Evolutionary conservation across 2,329 filamentous ascomycete species (phyloP), one percentile per base, ranked within the genome.

Genomic region (Biscogniauxia sp.): DNA sequence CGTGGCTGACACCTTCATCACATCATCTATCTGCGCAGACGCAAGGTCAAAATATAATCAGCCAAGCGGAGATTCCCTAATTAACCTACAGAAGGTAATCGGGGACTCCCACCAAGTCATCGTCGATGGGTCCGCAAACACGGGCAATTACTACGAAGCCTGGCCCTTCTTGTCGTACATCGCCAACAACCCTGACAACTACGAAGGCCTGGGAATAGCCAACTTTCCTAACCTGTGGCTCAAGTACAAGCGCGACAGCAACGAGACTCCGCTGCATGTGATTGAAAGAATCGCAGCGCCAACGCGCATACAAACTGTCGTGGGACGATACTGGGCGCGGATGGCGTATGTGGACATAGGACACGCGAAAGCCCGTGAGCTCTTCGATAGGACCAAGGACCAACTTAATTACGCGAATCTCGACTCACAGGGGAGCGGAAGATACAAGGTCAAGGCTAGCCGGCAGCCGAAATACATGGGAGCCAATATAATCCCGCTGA

Each of bases 321-420:
- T 84, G 7, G 80, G 75, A 2, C 71, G 74, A 17, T 83, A 83
- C 70, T 83, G 80, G 80, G 81, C 81, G 1, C 76, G 76, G 61
- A 84, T 84, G 81, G 81, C 81, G 4, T 81, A 78, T 62, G 79
- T 79, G 11, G 81, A 83, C 51, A 80, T 83, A 32, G 79, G 78
- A 13, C 78, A 83, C 64, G 60, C 72, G 0, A 74, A 74, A 7
- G 78, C 78, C 0, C 74, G 76, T 20, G 66, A 74, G 0, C 60
- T 73, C 50, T 82, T 79, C 70, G 65, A 74, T 2, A 60, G 60
- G 28, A 72, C 78, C 63, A 72, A 74, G 11, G 62, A 63, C 2
- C 63, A 62, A 17, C 65, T 81, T 56, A 78, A 77, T 66, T 81
- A 78, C 49, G 73, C 74, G 57, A 80, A 79, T 63, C 69, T 82